Percentiles rank a stretch among this genome's conserved stretches.
Evolutionary conservation across 352 stramenopile species (phyloP).

Genomic region (Globisporangium abappressorium): DNA sequence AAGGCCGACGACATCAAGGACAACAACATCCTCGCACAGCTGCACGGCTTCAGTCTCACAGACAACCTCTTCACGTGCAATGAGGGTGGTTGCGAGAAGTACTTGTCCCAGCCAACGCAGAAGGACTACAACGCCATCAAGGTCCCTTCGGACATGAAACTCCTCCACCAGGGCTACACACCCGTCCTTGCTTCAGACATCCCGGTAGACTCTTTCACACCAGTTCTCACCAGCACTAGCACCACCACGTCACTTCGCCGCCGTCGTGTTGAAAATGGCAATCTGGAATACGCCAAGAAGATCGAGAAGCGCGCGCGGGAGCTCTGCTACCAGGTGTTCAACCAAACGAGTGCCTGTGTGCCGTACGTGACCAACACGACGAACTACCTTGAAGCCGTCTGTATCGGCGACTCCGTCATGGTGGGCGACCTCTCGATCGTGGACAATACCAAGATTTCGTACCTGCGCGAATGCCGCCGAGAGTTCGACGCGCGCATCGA

Average conservation of each 20-base stretch:
- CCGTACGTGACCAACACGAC: conserved; percentile 27
- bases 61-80: conserved; percentile 32
- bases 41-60: conserved; percentile 18
- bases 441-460: conserved; percentile 30
- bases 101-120: conserved; percentile 16
- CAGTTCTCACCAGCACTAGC: not conserved
- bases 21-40: conserved; percentile 14
- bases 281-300: not conserved
- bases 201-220: conserved; percentile 2
- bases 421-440: conserved; percentile 23
- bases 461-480: conserved; percentile 34
- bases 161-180: conserved; percentile 11
- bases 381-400: conserved; percentile 29
- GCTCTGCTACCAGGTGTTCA: conserved; percentile 27
- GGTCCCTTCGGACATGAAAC: conserved; percentile 1
- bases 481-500: conserved; percentile 25
- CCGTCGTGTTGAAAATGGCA: not conserved
- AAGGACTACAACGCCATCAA: conserved; percentile 23
- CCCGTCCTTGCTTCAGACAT: not conserved
- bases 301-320: conserved; percentile 15
- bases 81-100: conserved; percentile 17
- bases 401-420: conserved; percentile 19
- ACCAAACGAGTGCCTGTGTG: conserved; percentile 15
- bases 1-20: conserved; percentile 24
- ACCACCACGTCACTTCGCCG: not conserved